A percentile compares a stretch with the other conserved stretches of the same genome.
These are phyloP conservation scores for Mollisiaceae sp. DNA, from an alignment of 2,329 filamentous ascomycete genomes.

Conservation along the genomic window DNA sequence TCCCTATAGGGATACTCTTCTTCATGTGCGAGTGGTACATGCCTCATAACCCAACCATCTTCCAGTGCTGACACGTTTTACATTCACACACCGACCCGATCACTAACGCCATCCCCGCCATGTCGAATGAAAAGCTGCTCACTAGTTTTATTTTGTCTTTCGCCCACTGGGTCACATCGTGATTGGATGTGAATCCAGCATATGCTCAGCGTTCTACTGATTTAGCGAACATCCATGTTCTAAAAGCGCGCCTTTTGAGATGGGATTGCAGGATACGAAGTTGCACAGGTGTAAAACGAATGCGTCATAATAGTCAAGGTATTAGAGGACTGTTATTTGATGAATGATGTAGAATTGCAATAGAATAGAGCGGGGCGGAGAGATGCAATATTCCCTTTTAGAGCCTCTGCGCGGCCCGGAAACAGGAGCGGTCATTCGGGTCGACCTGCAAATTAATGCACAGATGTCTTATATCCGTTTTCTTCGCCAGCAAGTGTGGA, in stretches of 20 bases:
- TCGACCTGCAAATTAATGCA: too few relatives aligned
- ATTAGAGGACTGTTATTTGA: too few relatives aligned
- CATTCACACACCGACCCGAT: constrained; percentile 45
- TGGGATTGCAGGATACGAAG: background rate
- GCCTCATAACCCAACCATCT: constrained; percentile 42
- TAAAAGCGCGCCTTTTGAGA: constrained; percentile 9
- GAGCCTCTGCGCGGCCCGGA: too few relatives aligned
- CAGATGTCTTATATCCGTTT: background rate
- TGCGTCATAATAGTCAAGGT: too few relatives aligned
- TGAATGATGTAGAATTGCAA: too few relatives aligned
- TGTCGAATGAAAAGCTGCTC: constrained; percentile 32
- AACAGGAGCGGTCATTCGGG: too few relatives aligned
- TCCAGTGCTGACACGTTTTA: constrained; percentile 35
- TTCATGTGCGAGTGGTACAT: constrained; percentile 22
- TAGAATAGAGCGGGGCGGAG: too few relatives aligned
- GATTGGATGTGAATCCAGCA: constrained; percentile 43
- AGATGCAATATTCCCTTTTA: too few relatives aligned
- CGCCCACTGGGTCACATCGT: constrained; percentile 42
- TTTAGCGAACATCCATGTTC: constrained; percentile 18
- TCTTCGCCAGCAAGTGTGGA: background rate
- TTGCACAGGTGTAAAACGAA: background rate
- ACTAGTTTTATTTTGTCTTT: constrained; percentile 39
- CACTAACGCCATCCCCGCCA: constrained; percentile 13
- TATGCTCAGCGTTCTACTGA: constrained; percentile 24
- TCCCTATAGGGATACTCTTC: constrained; percentile 26